Percentiles rank a stretch among this genome's conserved stretches.
These are phyloP conservation scores for Albizia julibrissin DNA, from an alignment of 306 rosid genomes.

Conservation along the genomic window DNA sequence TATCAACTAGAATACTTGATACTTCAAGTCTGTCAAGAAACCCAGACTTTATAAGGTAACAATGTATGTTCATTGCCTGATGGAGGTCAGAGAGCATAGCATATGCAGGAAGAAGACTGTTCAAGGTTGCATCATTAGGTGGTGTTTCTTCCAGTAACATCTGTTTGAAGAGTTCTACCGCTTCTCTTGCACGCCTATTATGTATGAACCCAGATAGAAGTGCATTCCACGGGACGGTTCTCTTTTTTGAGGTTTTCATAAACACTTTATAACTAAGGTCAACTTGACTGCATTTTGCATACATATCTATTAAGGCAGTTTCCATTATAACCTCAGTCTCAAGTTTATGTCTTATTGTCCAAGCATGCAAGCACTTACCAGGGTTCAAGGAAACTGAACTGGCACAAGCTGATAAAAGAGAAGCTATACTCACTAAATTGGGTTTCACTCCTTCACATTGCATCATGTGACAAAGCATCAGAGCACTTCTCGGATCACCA, in stretches of 20 bases:
- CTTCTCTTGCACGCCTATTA: slow-evolving; percentile 65
- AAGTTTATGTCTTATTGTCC: slow-evolving; percentile 71
- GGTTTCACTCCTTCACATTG: slow-evolving; percentile 67
- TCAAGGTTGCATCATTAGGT: slow-evolving; percentile 66
- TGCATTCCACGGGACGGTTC: slow-evolving; percentile 84
- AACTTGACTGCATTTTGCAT: slow-evolving; percentile 52
- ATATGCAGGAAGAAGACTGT: slow-evolving; percentile 79
- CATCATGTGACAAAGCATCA: slow-evolving; percentile 66
- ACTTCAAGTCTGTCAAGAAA: slow-evolving; percentile 64
- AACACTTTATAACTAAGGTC: slow-evolving; percentile 57
- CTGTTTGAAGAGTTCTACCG: slow-evolving; percentile 60
- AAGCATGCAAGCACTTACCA: slow-evolving; percentile 74
- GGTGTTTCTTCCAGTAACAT: slow-evolving; percentile 61
- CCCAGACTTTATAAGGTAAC: slow-evolving; percentile 64
- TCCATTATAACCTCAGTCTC: slow-evolving; percentile 72
- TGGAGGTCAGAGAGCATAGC: slow-evolving; percentile 68
- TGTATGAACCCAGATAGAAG: slow-evolving; percentile 66
- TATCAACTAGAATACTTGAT: slow-evolving; percentile 71
- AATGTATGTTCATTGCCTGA: slow-evolving; percentile 72
- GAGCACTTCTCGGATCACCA: slow-evolving; percentile 63
- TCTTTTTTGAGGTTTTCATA: slow-evolving; percentile 56
- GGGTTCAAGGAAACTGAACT: slow-evolving; percentile 47
- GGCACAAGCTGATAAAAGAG: slow-evolving; percentile 74
- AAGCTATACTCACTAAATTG: slow-evolving; percentile 63
- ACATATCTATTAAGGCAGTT: slow-evolving; percentile 86